Percentiles rank a stretch among this genome's conserved stretches.
These are phyloP conservation scores for Evansstolkia leycettana DNA, from an alignment of 495 filamentous ascomycete genomes.

Conservation along the genomic window DNA sequence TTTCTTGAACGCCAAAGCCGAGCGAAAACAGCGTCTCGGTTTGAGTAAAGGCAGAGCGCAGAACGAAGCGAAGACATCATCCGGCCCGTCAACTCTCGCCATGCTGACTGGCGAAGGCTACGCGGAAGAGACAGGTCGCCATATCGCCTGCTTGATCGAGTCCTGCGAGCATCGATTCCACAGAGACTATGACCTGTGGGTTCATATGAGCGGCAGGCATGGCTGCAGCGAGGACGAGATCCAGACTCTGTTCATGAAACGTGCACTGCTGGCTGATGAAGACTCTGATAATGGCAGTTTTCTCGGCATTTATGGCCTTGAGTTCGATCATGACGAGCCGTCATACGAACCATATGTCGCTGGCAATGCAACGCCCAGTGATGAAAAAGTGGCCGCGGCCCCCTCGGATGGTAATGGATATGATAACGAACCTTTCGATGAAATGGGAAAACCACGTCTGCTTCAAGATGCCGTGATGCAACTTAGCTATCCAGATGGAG, in stretches of 20 bases:
- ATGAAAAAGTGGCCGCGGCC: no score
- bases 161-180: slow-evolving; percentile 49
- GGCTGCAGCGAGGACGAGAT: slow-evolving; percentile 37
- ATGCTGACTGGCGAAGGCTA: slow-evolving; percentile 52
- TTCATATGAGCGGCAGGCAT: slow-evolving; percentile 50
- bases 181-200: slow-evolving; percentile 53
- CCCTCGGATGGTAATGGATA: no score
- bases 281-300: slow-evolving; percentile 14
- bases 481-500: no score
- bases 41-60: slow-evolving; percentile 6
- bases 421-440: no score
- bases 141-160: slow-evolving; percentile 41
- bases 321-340: slow-evolving; percentile 18
- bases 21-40: slow-evolving; percentile 27
- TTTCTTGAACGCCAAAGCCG: slow-evolving; percentile 31
- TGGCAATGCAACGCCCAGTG: no score
- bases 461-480: no score
- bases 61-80: slow-evolving; percentile 9
- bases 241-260: slow-evolving; percentile 31
- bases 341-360: slow-evolving; percentile 7
- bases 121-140: slow-evolving; percentile 36
- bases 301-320: slow-evolving; percentile 33
- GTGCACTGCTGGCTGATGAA: slow-evolving; percentile 24
- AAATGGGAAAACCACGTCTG: no score
- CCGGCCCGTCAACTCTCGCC: slow-evolving; percentile 19